phyloP scores from a whole-genome alignment of 192 early-diverging fungal species.

The Thamnidium elegans region DNA sequence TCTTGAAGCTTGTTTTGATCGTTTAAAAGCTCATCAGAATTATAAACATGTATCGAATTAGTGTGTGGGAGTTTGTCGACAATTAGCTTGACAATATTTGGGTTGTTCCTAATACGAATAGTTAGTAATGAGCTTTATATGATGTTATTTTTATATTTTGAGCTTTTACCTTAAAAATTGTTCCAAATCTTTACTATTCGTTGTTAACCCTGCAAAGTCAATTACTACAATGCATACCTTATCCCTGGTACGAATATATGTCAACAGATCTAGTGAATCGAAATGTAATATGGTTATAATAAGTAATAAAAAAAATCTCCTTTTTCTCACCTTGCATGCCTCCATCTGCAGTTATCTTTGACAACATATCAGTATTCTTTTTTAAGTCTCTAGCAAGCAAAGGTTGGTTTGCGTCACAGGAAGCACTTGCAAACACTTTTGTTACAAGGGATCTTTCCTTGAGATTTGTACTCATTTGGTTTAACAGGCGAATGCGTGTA shows the following conservation, averaged over 20 bases:
- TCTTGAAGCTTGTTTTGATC: too few species aligned
- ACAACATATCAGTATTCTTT: slow-evolving; percentile 11
- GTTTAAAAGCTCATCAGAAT: too few species aligned
- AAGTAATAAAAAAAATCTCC: slow-evolving; percentile 1
- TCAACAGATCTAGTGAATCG: slow-evolving; percentile 1
- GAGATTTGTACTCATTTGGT: slow-evolving; percentile 11
- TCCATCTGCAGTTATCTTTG: slow-evolving; percentile 2
- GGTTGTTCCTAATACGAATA: slow-evolving; percentile 6
- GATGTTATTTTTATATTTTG: neutral
- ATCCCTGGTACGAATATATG: neutral
- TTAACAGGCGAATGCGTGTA: slow-evolving; percentile 10
- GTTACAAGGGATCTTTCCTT: slow-evolving; percentile 10
- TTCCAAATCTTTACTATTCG: neutral
- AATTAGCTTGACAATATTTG: neutral
- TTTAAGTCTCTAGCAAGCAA: slow-evolving; percentile 8
- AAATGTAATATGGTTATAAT: neutral
- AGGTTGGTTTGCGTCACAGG: slow-evolving; percentile 7
- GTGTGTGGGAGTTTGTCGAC: slow-evolving; percentile 1
- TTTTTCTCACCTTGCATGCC: slow-evolving; percentile 14
- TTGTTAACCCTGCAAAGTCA: neutral
- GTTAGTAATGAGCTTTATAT: slow-evolving; percentile 7
- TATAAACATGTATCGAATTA: slow-evolving; percentile 1
- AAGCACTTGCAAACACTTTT: slow-evolving; percentile 8
- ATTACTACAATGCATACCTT: slow-evolving; percentile 4
- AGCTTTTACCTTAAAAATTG: slow-evolving; percentile 14